Conservation (phyloP, 2,329 filamentous ascomycete species). For the Aaosphaeria pasadenensis region DNA sequence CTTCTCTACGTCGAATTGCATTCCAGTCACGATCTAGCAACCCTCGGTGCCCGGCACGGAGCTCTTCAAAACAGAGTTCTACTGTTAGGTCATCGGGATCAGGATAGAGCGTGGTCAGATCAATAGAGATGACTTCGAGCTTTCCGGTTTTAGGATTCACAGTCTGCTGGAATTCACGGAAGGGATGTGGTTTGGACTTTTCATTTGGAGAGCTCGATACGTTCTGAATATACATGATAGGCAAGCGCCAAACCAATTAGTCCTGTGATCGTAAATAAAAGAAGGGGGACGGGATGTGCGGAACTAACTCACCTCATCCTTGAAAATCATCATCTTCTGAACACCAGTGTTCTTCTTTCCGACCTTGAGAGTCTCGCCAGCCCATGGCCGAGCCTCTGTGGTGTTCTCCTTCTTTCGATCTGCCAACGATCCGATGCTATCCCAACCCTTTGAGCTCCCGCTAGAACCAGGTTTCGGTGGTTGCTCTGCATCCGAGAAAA, state of each 20-base stretch:
- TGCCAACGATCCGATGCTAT: conserved; percentile 80
- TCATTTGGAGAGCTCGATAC: conserved; percentile 36
- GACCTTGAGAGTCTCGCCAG: conserved; percentile 82
- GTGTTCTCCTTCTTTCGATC: conserved; percentile 94
- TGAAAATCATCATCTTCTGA: conserved; percentile 88
- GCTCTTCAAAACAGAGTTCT: conserved; percentile 88
- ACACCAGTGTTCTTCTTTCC: conserved; percentile 75
- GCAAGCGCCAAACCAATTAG: conserved; percentile 68
- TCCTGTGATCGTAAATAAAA: conserved; percentile 59
- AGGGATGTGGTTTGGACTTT: conserved; percentile 56
- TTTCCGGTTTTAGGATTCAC: conserved; percentile 80
- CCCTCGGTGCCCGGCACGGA: conserved; percentile 75
- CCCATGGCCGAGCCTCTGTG: conserved; percentile 84
- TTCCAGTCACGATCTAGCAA: conserved; percentile 57
- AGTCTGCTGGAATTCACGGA: conserved; percentile 74
- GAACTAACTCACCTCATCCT: conserved; percentile 78
- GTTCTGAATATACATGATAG: conserved; percentile 52
- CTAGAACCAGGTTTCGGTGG: conserved; percentile 53
- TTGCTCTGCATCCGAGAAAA: conserved; percentile 78
- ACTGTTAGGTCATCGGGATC: conserved; percentile 64
- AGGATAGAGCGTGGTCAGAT: conserved; percentile 82
- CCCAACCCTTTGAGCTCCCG: conserved; percentile 73
- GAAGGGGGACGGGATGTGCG: conserved; percentile 33
- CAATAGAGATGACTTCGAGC: conserved; percentile 82
- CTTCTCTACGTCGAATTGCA: conserved; percentile 24